Base-by-base conservation (phyloP, 495 filamentous ascomycete genomes). In the Talaromyces wortmannii region DNA sequence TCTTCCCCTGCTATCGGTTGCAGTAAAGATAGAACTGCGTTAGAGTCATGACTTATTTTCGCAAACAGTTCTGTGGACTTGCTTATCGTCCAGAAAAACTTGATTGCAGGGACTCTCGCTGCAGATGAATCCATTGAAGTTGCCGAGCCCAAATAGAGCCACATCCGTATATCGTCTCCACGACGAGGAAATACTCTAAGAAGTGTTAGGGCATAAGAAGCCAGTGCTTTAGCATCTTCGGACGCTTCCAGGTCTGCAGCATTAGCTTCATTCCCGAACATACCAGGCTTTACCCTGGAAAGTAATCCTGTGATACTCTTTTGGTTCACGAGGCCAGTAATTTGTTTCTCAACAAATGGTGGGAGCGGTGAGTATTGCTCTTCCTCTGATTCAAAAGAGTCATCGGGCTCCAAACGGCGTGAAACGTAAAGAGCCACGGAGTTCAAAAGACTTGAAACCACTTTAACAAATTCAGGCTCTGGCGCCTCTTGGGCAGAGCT, bases 121-220 rank as follows among this genome's bases (percentile, higher is more conserved):
- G 77, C 78, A 3, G 57, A 33, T 12, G 63, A 59, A 30, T 66
- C 61, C 1, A 56, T 56, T 16, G 71, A 70, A 13, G 78, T 73
- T 10, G 88, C 84, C 31, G 91, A 91, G 0, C 90, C 87, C 12
- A 91, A 73, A 59, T 91, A 97, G 5, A 99, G 73, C 78, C 94
- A 95, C 90, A 97, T 95, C 0, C 92, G 86, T 50, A 97, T 95
- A 51, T 97, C 95, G 61, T 96, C 91, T 16, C 84, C 82, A 42
- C 83, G 79, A 7, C 80, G 77, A 16, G 92, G 94, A 60, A 99
- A 99, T 53, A 90, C 88, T 55, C 87, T 83, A 6, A 97, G 70
- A 7, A 99, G 70, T 12, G 89, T 94, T 44, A 97, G 74, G 3
- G 91, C 89, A 64, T 95, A 97, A 46, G 84, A 88, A 46, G 95